Conservation (phyloP, 352 stramenopile genomes). For the Pythium pectinolyticum region DNA sequence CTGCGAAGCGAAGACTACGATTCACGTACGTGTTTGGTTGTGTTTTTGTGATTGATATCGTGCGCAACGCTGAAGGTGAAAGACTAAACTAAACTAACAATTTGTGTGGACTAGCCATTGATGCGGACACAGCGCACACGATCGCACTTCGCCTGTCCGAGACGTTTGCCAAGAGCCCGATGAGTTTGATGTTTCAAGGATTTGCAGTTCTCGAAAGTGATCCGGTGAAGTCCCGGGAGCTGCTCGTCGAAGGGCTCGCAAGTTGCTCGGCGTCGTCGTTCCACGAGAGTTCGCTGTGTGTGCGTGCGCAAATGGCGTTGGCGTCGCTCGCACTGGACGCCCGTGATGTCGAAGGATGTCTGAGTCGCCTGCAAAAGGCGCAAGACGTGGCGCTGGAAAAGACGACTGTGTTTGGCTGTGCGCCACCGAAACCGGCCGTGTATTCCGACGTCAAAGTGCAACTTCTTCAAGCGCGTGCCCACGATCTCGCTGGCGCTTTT, state of each 20-base stretch:
- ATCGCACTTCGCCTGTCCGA: conserved; percentile 7
- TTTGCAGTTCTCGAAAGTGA: neutral
- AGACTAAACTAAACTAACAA: no score
- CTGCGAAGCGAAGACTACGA: conserved; percentile 73
- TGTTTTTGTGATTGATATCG: neutral
- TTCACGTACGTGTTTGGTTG: conserved; percentile 45
- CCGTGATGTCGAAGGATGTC: conserved; percentile 62
- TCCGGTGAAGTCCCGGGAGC: conserved; percentile 40
- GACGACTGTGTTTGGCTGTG: conserved; percentile 35
- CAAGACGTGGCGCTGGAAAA: conserved; percentile 53
- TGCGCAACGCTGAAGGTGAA: no score
- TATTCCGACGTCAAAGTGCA: conserved; percentile 55
- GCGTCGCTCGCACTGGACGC: conserved; percentile 41
- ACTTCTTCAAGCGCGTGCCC: conserved; percentile 59
- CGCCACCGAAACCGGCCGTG: conserved; percentile 34
- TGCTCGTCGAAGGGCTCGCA: conserved; percentile 56
- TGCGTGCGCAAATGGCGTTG: conserved; percentile 56
- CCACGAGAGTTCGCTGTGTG: conserved; percentile 58
- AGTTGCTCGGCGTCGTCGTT: conserved; percentile 66
- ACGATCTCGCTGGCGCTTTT: conserved; percentile 46
- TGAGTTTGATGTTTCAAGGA: conserved; percentile 29
- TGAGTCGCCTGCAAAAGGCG: conserved; percentile 47
- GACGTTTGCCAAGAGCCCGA: conserved; percentile 16
- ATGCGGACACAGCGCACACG: neutral
- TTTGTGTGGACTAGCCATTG: conserved; percentile 8